A percentile compares a stretch with the other conserved stretches of the same genome.
Conservation (phyloP, 2,329 filamentous ascomycete species). For the Coniochaeta hoffmannii region DNA sequence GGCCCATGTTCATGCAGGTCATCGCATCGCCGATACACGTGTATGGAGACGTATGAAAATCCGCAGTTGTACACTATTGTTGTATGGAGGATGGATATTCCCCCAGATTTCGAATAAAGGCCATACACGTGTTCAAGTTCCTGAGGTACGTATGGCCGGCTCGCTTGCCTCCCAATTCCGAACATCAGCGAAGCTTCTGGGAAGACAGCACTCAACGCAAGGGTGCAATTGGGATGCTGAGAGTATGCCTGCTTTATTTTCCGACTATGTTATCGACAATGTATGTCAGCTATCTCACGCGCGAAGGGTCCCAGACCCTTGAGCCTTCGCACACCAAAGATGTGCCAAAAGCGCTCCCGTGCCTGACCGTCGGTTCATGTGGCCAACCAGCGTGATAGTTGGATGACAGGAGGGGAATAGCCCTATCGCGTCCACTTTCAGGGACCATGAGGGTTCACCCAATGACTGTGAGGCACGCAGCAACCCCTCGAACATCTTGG, state of each 20-base stretch:
- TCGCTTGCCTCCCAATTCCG: neutral
- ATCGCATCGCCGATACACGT: neutral
- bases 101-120: too few relatives aligned
- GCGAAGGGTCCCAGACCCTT: neutral
- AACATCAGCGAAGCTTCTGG: neutral
- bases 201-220: neutral
- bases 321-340: neutral
- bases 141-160: too few relatives aligned
- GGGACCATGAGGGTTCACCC: neutral
- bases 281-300: neutral
- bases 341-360: neutral
- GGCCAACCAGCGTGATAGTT: slow-evolving; percentile 2
- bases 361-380: neutral
- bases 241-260: too few relatives aligned
- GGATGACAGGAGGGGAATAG: neutral
- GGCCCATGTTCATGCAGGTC: neutral
- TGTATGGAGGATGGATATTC: neutral
- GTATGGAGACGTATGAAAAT: neutral
- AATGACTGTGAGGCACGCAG: neutral
- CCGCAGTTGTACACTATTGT: too few relatives aligned
- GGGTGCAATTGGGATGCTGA: neutral
- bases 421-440: neutral
- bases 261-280: neutral
- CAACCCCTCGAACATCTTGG: neutral
- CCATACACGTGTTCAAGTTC: too few relatives aligned